phyloP scores from a whole-genome alignment of 1,284 basidiomycete genomes.

The Somion occarium region DNA sequence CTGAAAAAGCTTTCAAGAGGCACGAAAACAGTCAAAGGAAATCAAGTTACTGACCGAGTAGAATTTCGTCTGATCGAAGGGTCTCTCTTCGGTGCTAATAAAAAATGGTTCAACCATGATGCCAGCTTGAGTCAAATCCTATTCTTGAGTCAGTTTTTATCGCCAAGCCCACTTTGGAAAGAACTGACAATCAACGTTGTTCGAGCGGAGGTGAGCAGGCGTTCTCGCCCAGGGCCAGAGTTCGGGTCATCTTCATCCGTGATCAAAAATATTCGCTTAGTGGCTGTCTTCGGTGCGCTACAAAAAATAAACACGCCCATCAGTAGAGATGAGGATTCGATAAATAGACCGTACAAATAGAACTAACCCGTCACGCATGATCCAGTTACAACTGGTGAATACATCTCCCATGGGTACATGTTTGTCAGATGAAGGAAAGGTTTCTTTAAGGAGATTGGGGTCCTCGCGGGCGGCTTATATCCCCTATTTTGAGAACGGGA shows the following conservation, averaged over 20 bases:
- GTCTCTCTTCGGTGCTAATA: constrained; percentile 67
- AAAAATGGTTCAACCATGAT: constrained; percentile 90
- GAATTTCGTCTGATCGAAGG: constrained; percentile 76
- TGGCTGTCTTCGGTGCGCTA: constrained; percentile 81
- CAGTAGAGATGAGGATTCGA: background rate
- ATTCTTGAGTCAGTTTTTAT: constrained; percentile 5
- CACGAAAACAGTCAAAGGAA: constrained; percentile 6
- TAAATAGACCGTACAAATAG: background rate
- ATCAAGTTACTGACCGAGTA: constrained; percentile 63
- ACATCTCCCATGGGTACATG: constrained; percentile 76
- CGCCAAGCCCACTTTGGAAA: background rate
- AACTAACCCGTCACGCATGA: constrained; percentile 78
- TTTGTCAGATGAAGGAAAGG: constrained; percentile 57
- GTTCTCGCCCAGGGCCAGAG: constrained; percentile 40
- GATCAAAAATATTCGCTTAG: constrained; percentile 89
- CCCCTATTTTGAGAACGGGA: background rate
- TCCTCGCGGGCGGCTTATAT: constrained; percentile 52
- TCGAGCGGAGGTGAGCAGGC: constrained; percentile 59
- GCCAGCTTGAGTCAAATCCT: constrained; percentile 83
- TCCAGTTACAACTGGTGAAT: constrained; percentile 83
- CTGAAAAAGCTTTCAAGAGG: constrained; percentile 27
- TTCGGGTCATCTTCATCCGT: constrained; percentile 84
- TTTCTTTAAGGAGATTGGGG: constrained; percentile 45
- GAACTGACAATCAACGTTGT: constrained; percentile 61
- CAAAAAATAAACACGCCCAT: constrained; percentile 4